Base-by-base conservation (phyloP, 257 asterid genomes). In the Mentha longifolia region DNA sequence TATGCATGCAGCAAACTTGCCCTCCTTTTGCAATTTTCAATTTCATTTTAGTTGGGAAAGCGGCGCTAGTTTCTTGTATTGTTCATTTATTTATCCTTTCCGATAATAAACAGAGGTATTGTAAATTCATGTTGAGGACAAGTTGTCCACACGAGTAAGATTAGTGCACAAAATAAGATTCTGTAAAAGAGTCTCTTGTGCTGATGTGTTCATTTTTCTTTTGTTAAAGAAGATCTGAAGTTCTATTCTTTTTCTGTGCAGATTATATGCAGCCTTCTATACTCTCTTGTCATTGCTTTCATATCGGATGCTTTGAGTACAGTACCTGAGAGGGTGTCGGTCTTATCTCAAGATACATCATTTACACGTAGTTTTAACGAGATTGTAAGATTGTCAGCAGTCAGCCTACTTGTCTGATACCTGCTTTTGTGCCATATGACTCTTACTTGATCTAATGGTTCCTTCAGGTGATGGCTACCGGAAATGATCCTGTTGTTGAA, bases 251-350 rank as follows among this genome's bases (percentile, higher is more conserved):
- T 69, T 64, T 68, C n/a, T 9, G 39, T 87, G 90, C 99, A 95
- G 99, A 88, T 95, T 74, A 73, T 82, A 25, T 85, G 81, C 76
- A 85, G 98, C 83, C 92, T 92, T 87, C 92, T 95, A 25, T 95
- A 91, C 80, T 86, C 97, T 70, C 81, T 92, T 66, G 88, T 95
- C 85, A 85, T 95, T 51, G 85, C 96, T 78, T 80, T 95, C 75
- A 67, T 87, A 76, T 95, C 99, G 72, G 97, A 95, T 82, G 99
- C 98, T 70, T 82, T 95, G 91, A 82, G 96, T 66, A 74, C 88
- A 28, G 76, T 82, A 57, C 80, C 91, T 7, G 87, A 84, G 62
- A 91, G 85, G 76, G 87, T 60, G 70, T 78, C 98, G 13, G 69
- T 88, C 61, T 82, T 95, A 83, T 89, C 98, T 63, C 70, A 65